Evolutionary conservation across 1,139 yeast genomes (phyloP).

Genomic region (Magnusiomyces paraingens): DNA sequence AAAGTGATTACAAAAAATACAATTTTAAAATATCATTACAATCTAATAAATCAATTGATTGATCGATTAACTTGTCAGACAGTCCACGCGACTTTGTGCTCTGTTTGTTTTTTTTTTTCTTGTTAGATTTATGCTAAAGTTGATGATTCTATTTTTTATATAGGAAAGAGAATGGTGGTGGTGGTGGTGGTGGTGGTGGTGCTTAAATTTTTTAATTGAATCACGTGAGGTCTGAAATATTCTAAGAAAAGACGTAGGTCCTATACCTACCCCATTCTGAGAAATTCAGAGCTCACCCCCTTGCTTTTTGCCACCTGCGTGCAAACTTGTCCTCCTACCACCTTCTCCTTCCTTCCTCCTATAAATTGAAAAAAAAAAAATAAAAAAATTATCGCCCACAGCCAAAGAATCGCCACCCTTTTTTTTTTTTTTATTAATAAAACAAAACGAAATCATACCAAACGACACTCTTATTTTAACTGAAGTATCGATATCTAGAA

Average conservation of each 20-base stretch:
- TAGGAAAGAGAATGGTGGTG: no score
- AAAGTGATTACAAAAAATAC: no score
- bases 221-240: background rate
- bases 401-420: no score
- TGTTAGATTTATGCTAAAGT: no score
- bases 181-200: no score
- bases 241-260: background rate
- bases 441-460: background rate
- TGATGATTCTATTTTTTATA: no score
- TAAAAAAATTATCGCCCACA: background rate
- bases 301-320: background rate
- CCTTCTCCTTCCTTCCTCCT: constrained; percentile 9
- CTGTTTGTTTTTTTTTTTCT: no score
- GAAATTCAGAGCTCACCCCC: constrained; percentile 15
- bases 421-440: background rate
- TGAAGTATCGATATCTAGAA: background rate
- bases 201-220: no score
- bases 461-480: background rate
- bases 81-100: no score
- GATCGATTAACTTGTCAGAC: no score
- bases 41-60: no score
- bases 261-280: background rate
- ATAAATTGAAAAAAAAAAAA: constrained; percentile 4
- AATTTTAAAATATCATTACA: no score
- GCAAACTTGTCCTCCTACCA: constrained; percentile 22